Conservation (phyloP, 805 yeast genomes). For the Teunomyces stri region DNA sequence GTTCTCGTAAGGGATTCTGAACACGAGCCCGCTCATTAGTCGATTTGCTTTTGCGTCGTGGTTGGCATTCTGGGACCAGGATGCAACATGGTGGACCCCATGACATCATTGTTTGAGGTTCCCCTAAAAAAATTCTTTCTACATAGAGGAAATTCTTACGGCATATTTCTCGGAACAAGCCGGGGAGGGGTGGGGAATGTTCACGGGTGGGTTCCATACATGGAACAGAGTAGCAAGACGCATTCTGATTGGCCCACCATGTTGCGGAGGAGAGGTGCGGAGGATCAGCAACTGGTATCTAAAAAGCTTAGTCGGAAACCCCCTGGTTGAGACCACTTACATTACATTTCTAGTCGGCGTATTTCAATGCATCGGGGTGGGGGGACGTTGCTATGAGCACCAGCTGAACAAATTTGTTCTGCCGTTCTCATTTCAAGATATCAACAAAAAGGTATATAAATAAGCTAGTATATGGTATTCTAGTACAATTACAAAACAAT, state of each 20-base stretch:
- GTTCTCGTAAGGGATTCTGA: not conserved
- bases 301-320: too few species aligned
- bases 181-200: not conserved
- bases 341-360: too few species aligned
- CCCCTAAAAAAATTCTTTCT: not conserved
- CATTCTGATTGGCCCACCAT: not conserved
- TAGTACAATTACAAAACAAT: conserved; percentile 1
- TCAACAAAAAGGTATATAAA: not conserved
- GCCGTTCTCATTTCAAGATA: not conserved
- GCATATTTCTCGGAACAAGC: not conserved
- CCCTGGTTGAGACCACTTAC: too few species aligned
- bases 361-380: too few species aligned
- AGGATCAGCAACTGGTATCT: too few species aligned
- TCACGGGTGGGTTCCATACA: not conserved
- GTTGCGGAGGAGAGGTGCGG: not conserved
- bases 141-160: not conserved
- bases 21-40: not conserved
- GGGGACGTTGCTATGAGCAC: not conserved
- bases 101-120: not conserved
- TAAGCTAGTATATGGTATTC: not conserved
- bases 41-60: not conserved
- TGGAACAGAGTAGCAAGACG: not conserved
- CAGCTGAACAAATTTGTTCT: not conserved
- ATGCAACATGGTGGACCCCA: not conserved
- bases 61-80: not conserved